Base-by-base conservation (phyloP, 441 rosid species). In the Pelargonium citronellum region DNA sequence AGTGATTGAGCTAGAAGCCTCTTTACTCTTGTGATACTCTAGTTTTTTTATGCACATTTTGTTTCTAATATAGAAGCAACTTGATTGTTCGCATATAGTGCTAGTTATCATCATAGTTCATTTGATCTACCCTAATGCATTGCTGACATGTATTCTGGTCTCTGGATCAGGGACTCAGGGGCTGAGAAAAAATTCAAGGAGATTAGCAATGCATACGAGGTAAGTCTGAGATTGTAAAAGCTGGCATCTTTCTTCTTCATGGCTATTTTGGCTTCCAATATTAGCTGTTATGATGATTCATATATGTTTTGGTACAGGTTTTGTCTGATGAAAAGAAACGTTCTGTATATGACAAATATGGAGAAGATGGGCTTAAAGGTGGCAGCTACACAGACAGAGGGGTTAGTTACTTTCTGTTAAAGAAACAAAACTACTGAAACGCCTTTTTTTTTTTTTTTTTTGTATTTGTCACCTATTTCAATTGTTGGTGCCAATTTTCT, bases 121-220 rank as follows among this genome's bases (percentile, higher is more conserved):
- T 34, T 47, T 15, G 30, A 58, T n/a, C 34, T 64, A 51, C 11
- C 37, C 64, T 57, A 17, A 60, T 34, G 61, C 22, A 67, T 13
- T 64, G 51, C 22, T 46, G 22, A 17, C 65, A 63, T 37, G 64
- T 68, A 13, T 22, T 44, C 7, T 15, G 19, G 17, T 15, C 24
- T 44, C 2, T 73, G 64, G 30, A 73, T 77, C 84, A 95, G 99
- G 78, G 96, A 95, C 0, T 79, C 91, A 51, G 92, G 89, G 64
- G 96, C 99, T 34, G 98, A 92, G 72, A 84, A 84, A 81, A 95
- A 95, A 78, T 92, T 95, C 79, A 95, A 92, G 90, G 97, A 95
- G 51, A 95, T 95, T 75, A 90, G 99, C 75, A 95, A 92, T 80
- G 98, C 98, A 2, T 95, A 95, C 15, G 99, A 95, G 98, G 99